A percentile compares a stretch with the other conserved stretches of the same genome.
Conservation (phyloP, 108 stramenopile genomes). For the Cylindrotheca fusiformis region DNA sequence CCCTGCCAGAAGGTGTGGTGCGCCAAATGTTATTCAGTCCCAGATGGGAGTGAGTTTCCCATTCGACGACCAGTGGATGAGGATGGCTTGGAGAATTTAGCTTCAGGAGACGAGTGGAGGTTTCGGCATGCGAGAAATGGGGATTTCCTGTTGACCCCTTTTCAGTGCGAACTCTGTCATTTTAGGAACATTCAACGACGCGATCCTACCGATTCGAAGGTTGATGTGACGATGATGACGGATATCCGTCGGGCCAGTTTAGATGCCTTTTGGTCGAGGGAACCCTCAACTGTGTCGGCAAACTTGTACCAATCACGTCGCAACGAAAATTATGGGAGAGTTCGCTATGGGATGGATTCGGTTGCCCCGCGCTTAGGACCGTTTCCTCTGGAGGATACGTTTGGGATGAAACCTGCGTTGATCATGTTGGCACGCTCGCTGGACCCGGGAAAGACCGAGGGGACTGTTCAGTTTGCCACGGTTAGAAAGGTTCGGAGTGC, state of each 20-base stretch:
- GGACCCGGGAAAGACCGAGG: neutral
- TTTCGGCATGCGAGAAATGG: constrained; percentile 29
- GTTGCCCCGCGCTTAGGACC: neutral
- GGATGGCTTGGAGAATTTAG: too few species aligned
- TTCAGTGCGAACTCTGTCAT: too few species aligned
- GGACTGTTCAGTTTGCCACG: constrained; percentile 1
- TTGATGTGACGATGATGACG: too few species aligned
- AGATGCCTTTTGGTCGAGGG: too few species aligned
- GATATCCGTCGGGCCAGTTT: too few species aligned
- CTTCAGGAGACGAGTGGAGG: constrained; percentile 9
- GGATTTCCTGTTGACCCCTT: too few species aligned
- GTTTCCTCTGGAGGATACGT: neutral
- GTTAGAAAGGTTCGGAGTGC: too few species aligned
- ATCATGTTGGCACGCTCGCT: neutral
- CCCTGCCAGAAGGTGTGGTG: constrained; percentile 36
- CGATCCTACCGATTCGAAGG: too few species aligned
- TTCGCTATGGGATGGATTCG: neutral
- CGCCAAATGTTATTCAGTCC: constrained; percentile 28
- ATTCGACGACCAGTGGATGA: too few species aligned
- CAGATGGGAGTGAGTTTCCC: neutral
- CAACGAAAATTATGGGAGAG: constrained; percentile 37
- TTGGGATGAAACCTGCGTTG: constrained; percentile 6
- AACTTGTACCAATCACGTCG: constrained; percentile 15
- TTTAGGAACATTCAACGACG: too few species aligned
- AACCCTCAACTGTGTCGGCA: too few species aligned